phyloP scores from a whole-genome alignment of 1,284 basidiomycete species.

The Cystobasidium pallidum region DNA sequence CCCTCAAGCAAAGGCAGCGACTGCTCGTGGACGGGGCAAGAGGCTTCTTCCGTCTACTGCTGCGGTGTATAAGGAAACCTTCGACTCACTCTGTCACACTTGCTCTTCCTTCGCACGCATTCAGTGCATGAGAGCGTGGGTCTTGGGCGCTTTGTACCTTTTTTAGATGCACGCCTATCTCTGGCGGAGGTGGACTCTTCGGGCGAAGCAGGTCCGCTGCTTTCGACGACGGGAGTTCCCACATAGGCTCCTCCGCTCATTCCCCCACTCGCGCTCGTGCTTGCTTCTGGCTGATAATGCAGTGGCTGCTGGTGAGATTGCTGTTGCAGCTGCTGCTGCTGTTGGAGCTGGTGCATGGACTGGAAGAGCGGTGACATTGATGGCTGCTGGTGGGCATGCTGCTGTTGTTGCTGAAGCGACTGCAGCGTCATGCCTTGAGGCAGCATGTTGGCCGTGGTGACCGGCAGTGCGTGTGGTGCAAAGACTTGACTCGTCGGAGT shows the following conservation, averaged over 20 bases:
- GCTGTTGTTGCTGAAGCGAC: conserved; percentile 12
- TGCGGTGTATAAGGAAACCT: too few species aligned
- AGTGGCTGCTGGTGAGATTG: neutral
- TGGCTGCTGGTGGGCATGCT: neutral
- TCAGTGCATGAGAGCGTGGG: conserved; percentile 40
- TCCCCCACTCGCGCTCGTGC: conserved; percentile 11
- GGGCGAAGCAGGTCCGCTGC: conserved; percentile 7
- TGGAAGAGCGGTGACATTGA: conserved; percentile 19
- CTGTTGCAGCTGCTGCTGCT: conserved; percentile 13
- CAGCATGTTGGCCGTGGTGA: neutral
- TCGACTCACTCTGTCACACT: conserved; percentile 40
- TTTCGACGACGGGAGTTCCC: neutral
- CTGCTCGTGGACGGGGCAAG: neutral
- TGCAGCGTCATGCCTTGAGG: conserved; percentile 22
- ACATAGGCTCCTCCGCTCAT: neutral
- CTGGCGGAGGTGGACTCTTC: conserved; percentile 2
- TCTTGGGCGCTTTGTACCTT: conserved; percentile 36
- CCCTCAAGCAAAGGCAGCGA: neutral
- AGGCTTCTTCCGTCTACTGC: neutral
- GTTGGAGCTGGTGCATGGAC: conserved; percentile 1
- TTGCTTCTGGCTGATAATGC: conserved; percentile 20
- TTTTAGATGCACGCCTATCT: conserved; percentile 23
- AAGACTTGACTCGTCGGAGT: neutral
- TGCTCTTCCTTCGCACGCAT: conserved; percentile 41
- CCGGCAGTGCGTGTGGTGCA: neutral